A percentile compares a stretch with the other conserved stretches of the same genome.
Conservation (phyloP, 2,329 filamentous ascomycete genomes). For the Scytalidium lignicola region DNA sequence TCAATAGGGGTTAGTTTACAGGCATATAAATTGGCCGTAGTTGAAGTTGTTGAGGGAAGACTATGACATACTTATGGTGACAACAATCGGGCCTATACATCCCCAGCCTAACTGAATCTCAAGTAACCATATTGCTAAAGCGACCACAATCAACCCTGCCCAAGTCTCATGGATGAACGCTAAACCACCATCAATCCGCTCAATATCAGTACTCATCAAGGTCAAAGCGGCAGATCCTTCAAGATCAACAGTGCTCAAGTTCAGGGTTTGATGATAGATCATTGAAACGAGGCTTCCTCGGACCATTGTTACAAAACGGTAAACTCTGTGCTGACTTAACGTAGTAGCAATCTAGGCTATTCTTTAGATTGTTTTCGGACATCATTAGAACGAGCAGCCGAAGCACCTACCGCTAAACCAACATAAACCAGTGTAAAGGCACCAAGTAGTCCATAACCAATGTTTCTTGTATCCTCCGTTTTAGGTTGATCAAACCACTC, state of each 20-base stretch:
- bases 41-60: background rate
- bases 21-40: no score
- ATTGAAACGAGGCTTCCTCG: constrained; percentile 23
- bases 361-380: constrained; percentile 15
- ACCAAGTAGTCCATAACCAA: background rate
- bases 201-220: constrained; percentile 41
- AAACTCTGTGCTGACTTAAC: constrained; percentile 30
- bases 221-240: constrained; percentile 29
- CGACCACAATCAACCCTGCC: constrained; percentile 38
- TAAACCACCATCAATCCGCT: constrained; percentile 36
- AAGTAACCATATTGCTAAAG: constrained; percentile 38
- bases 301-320: constrained; percentile 32
- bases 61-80: constrained; percentile 31
- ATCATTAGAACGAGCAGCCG: background rate
- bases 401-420: constrained; percentile 10
- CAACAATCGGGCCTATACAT: constrained; percentile 37
- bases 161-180: constrained; percentile 39
- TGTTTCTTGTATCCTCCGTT: constrained; percentile 3
- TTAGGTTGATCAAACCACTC: background rate
- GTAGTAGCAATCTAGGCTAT: constrained; percentile 11
- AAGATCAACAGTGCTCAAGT: no score
- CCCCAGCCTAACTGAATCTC: constrained; percentile 36
- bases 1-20: no score
- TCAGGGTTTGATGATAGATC: constrained; percentile 6
- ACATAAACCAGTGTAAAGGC: background rate